Evolutionary conservation across 2,329 filamentous ascomycete genomes (phyloP), one percentile per base, ranked within the genome.

Genomic region (Orbilia ellipsospora): DNA sequence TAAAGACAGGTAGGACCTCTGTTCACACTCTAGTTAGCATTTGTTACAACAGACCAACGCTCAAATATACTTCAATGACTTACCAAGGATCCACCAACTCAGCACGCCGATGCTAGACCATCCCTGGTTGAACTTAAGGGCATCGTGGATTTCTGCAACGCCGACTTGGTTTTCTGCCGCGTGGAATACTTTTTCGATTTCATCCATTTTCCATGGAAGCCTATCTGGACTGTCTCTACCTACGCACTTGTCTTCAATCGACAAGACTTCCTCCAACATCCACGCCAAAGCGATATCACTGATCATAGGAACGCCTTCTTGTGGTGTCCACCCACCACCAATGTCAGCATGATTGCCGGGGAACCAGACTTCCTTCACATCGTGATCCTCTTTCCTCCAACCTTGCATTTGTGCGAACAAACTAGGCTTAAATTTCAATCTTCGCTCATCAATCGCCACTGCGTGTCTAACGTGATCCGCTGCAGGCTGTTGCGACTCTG

Each of bases 341-440:
- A 94, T 88, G 77, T 94, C 92, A 1, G 88, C 92, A 77, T 96
- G 92, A 10, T 90, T 89, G 7, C 92, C 92, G 0, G 91, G 86
- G 79, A 95, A 95, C 90, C 90, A 92, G 0, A 94, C 87, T 79
- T 95, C 92, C 73, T 92, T 87, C 56, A 94, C 90, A 78, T 94
- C 90, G 79, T 94, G 91, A 0, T 86, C 84, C 0, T 77, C 67
- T 18, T 56, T 63, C 36, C 64, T 62, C 66, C 65, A 70, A 4
- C 73, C 73, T 40, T 77, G 73, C 66, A 66, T 77, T 16, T 77
- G 73, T 7, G 73, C 73, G 50, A 64, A 77, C 16, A 77, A 54
- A 56, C 67, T 70, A 16, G 73, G 73, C 16, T 77, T 77, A 77
- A 92, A 92, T 81, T 92, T 92, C 74, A 90, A 89, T 1, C 90